A percentile compares a stretch with the other conserved stretches of the same genome.
Evolutionary conservation across 768 basidiomycete species (phyloP).

Genomic region (Mrakia blollopis): DNA sequence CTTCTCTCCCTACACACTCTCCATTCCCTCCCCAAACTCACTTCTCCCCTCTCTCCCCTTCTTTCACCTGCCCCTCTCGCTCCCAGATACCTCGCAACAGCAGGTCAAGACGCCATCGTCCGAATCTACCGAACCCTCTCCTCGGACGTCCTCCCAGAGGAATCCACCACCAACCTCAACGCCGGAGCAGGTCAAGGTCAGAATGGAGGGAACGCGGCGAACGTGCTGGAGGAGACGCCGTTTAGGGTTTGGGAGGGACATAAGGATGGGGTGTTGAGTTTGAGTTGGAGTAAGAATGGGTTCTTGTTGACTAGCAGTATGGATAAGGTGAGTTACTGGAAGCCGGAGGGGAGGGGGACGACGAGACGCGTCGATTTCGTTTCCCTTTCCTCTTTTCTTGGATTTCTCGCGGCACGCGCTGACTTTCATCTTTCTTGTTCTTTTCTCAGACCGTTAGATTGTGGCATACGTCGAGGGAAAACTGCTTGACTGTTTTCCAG

Average conservation of each 20-base stretch:
- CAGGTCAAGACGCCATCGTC: constrained; percentile 40
- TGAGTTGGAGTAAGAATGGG: constrained; percentile 42
- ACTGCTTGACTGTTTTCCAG: constrained; percentile 38
- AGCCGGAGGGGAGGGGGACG: not conserved
- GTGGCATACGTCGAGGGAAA: constrained; percentile 37
- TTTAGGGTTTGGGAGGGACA: constrained; percentile 37
- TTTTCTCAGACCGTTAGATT: constrained; percentile 36
- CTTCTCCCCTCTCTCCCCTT: too few relatives aligned
- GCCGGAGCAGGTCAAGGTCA: not conserved
- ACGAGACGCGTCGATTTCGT: not conserved
- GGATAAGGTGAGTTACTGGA: constrained; percentile 34
- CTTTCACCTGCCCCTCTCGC: too few relatives aligned
- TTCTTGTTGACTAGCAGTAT: constrained; percentile 39
- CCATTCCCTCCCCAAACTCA: not conserved
- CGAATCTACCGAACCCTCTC: constrained; percentile 38
- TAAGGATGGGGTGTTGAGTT: constrained; percentile 38
- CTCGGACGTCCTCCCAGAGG: not conserved
- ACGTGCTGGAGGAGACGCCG: constrained; percentile 36
- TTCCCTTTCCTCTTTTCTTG: not conserved
- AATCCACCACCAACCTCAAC: not conserved
- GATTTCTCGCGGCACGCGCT: not conserved
- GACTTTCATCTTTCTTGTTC: not conserved
- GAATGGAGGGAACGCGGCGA: constrained; percentile 11
- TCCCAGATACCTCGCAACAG: constrained; percentile 37
- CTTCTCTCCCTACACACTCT: too few relatives aligned